Evolutionary conservation across 2,329 filamentous ascomycete genomes (phyloP), one percentile per base, ranked within the genome.

Genomic region (Helicocarpus griseus): DNA sequence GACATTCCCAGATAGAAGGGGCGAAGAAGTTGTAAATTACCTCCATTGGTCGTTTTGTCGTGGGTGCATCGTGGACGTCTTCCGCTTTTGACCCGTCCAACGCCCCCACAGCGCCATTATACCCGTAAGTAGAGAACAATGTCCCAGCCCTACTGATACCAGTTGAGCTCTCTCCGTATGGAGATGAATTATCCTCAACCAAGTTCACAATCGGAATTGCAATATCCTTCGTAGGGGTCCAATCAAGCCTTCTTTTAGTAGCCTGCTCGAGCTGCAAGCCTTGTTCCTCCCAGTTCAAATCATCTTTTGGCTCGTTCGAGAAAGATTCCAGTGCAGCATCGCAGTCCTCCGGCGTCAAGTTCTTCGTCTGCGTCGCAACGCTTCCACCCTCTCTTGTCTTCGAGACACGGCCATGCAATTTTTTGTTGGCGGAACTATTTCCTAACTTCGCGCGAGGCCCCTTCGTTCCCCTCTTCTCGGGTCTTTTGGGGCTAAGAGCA

Each of bases 211-310:
- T 59, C 52, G 62, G 53, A 2, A 63, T 52, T 1, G 57, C 58
- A 39, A 72, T 73, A 31, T 72, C 62, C 44, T 72, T 74, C 3
- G 81, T 77, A 2, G 85, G 86, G 1, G 86, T 89, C 86, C 86
- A 89, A 53, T 83, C 76, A 13, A 69, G 61, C 54, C 81, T 75
- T 53, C 85, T 74, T 43, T 69, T 71, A 24, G 77, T 63, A 6
- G 84, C 85, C 43, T 63, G 55, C 55, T 67, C 67, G 22, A 71
- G 50, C n/a, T 66, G 60, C 24, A 49, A 28, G 22, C 28, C 44
- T 17, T 44, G 43, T 22, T 33, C 19, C 24, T 53, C 43, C 33
- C 29, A 48, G 28, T 48, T 14, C 29, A 13, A 9, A 3, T 36
- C 47, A 6, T 38, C 26, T 17, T 33, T 33, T 2, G 24, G 14